Evolutionary conservation across 192 early-diverging fungal species (phyloP), one percentile per base, ranked within the genome.

Genomic region (Backusella tuberculispora): DNA sequence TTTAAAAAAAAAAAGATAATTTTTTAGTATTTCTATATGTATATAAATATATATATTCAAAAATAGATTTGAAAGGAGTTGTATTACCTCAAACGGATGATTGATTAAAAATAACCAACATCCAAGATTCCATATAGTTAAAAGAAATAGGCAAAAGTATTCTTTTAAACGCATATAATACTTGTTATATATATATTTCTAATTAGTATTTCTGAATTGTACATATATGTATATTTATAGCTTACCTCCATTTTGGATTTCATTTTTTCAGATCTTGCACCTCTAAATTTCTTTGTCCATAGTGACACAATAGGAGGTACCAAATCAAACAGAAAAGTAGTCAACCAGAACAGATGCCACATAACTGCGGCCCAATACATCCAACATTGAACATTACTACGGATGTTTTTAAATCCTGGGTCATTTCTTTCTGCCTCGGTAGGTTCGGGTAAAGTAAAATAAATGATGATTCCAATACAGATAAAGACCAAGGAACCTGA

Each of bases 321-420:
- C 14, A 73, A 14, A 24, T 81, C 80, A 56, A 77, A 69, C 21
- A 81, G 26, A 24, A 81, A 41, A 6, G 72, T 74, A 21, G 70
- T 81, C 5, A 77, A 47, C 80, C 80, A 81, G 1, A 66, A 69
- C 6, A 77, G 68, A 38, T 71, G 73, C 80, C 80, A 81, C 73
- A 81, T 81, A 29, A 77, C 44, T 13, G 80, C 80, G 0, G 80
- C 66, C 80, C 80, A 81, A 13, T 75, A 81, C 69, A 81, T 74
- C 80, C 80, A 81, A 2, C 67, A 63, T 63, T 81, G 80, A 19
- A 81, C 76, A 14, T 81, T 81, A 44, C 66, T 74, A 13, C 80
- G 60, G 40, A 77, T 24, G 40, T 81, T 81, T 29, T 69, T 42
- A 43, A 74, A 77, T 4, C 46, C 41, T 1, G 80, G 75, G 29